Conservation (phyloP, 352 stramenopile species). For the Phytophthora ohioensis region DNA sequence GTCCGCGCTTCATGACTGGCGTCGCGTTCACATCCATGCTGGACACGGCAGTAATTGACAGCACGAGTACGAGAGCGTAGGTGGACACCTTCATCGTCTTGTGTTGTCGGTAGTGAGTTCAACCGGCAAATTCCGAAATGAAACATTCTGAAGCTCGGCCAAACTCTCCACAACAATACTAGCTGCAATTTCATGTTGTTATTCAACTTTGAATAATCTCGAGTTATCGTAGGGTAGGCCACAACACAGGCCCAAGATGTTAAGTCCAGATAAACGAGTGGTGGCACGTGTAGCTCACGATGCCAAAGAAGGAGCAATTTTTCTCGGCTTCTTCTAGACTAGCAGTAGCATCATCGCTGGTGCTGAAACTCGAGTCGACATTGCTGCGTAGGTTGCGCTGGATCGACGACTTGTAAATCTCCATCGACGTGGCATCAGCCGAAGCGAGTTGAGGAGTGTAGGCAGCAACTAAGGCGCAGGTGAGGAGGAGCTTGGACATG, state of each 20-base stretch:
- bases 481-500: slow-evolving; percentile 20
- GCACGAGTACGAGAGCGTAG: neutral
- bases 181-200: neutral
- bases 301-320: slow-evolving; percentile 11
- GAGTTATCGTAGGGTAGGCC: neutral
- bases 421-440: slow-evolving; percentile 2
- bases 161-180: neutral
- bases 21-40: neutral
- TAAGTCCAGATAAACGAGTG: neutral
- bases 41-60: neutral
- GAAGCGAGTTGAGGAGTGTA: slow-evolving; percentile 12
- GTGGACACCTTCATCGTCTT: slow-evolving; percentile 6
- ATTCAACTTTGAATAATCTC: neutral
- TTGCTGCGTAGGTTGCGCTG: slow-evolving; percentile 7
- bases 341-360: neutral
- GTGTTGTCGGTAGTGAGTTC: neutral
- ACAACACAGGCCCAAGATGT: neutral
- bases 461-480: slow-evolving; percentile 2
- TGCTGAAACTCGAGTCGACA: slow-evolving; percentile 14
- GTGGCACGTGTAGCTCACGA: slow-evolving; percentile 9
- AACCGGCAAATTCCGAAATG: neutral
- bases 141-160: neutral
- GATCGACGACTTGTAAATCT: neutral
- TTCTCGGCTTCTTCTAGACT: slow-evolving; percentile 2
- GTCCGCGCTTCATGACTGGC: slow-evolving; percentile 3